Base-by-base conservation (phyloP, 2,329 filamentous ascomycete species). In the Alternaria novae-zelandiae region DNA sequence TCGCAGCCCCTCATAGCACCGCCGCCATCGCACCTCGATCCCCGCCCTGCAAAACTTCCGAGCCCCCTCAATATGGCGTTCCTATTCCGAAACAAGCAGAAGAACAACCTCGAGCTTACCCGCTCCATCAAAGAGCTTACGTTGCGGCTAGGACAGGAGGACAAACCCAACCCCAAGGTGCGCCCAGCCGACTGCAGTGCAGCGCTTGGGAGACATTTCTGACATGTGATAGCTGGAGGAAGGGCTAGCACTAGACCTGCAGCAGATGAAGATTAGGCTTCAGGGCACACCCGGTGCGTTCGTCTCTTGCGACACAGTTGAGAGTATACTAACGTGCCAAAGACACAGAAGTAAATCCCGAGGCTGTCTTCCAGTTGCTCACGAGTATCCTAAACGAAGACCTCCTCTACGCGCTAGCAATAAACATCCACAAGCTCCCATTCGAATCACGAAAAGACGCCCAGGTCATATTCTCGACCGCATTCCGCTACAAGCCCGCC, bases 361-460 rank as follows among this genome's bases (percentile, higher is more conserved):
- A 97, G 70, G 91, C 96, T 80, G 91, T 97, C 64, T 91, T 93
- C 77, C 89, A 94, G 75, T 88, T 98, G 53, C 91, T 98, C 56
- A 90, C 90, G 59, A 89, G 91, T 69, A 89, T 97, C 66, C 91
- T 97, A 72, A 89, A 94, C 78, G 94, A 97, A 82, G 94, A 97
- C 79, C 86, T 99, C 8, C 89, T 99, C 46, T 92, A 92, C 72
- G 86, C 92, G 55, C 90, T 99, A 61, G 93, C 95, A 20, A 86
- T 90, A 64, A 91, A 91, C 76, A 91, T 99, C 49, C 89, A 93
- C 81, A 88, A 90, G 55, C 87, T 99, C 5, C 94, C 95, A 0
- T 99, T 99, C 83, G 96, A 99, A 83, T 93, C 94, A 41, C 90
- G 95, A 75, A 98, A 97, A 84, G 95, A 97, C 77, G 92, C 93